A percentile compares a stretch with the other conserved stretches of the same genome.
Evolutionary conservation across 371 early-diverging fungal genomes (phyloP).

Genomic region (Mucor lusitanicus): DNA sequence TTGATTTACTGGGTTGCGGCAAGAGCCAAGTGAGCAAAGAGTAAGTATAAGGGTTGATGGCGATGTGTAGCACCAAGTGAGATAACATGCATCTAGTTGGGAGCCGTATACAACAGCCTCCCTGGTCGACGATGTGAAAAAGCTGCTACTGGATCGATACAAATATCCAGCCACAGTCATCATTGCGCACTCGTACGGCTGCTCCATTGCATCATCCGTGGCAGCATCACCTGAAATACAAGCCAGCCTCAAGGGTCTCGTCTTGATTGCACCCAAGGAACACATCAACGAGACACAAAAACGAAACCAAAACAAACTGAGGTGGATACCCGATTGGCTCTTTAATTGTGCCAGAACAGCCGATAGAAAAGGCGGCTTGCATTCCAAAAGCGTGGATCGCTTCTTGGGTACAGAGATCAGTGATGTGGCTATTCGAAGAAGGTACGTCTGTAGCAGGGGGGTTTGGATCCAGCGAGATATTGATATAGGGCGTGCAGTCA

Average conservation of each 20-base stretch:
- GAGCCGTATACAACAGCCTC: slow-evolving; percentile 59
- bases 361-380: slow-evolving; percentile 65
- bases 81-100: slow-evolving; percentile 34
- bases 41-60: slow-evolving; percentile 24
- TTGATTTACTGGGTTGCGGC: slow-evolving; percentile 72
- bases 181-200: slow-evolving; percentile 74
- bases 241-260: slow-evolving; percentile 52
- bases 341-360: slow-evolving; percentile 55
- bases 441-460: slow-evolving; percentile 12
- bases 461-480: background rate
- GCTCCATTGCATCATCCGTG: slow-evolving; percentile 59
- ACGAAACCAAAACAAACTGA: slow-evolving; percentile 34
- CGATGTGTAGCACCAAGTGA: background rate
- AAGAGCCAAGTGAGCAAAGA: slow-evolving; percentile 56
- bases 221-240: slow-evolving; percentile 41
- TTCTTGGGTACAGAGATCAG: slow-evolving; percentile 47
- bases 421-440: slow-evolving; percentile 40
- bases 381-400: slow-evolving; percentile 65
- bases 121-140: slow-evolving; percentile 55
- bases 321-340: slow-evolving; percentile 57
- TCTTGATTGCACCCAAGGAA: slow-evolving; percentile 67
- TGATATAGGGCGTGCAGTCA: slow-evolving; percentile 43
- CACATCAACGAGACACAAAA: slow-evolving; percentile 48
- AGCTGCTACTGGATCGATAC: slow-evolving; percentile 57
- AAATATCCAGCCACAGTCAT: slow-evolving; percentile 62